A percentile compares a stretch with the other conserved stretches of the same genome.
Evolutionary conservation across 768 basidiomycete genomes (phyloP).

Genomic region (Russula earlei): DNA sequence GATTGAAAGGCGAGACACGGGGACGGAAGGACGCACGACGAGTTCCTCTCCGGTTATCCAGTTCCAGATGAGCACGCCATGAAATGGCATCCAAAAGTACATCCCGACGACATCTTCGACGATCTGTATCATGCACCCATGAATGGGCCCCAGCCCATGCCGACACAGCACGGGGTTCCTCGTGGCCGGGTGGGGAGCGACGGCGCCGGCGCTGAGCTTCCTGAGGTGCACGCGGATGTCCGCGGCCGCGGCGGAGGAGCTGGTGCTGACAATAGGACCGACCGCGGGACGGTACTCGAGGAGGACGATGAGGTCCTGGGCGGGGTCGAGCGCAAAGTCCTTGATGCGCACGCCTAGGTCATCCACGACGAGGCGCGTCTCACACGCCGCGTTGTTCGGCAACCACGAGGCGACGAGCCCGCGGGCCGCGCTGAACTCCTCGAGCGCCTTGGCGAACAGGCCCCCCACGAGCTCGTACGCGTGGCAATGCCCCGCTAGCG

Average conservation of each 20-base stretch:
- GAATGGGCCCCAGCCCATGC: conserved; percentile 21
- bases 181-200: conserved; percentile 36
- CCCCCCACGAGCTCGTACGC: conserved; percentile 58
- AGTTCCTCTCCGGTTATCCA: conserved; percentile 38
- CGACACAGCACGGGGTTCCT: conserved; percentile 23
- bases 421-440: conserved; percentile 17
- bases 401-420: conserved; percentile 24
- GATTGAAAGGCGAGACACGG: background rate
- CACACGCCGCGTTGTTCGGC: conserved; percentile 18
- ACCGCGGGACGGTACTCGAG: conserved; percentile 21
- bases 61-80: conserved; percentile 39
- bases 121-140: conserved; percentile 38
- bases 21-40: conserved; percentile 31
- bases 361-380: conserved; percentile 21
- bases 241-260: background rate
- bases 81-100: conserved; percentile 32
- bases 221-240: conserved; percentile 34
- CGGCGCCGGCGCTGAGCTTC: conserved; percentile 31
- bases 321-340: conserved; percentile 59
- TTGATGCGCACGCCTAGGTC: conserved; percentile 35
- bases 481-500: conserved; percentile 31
- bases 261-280: background rate
- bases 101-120: conserved; percentile 45
- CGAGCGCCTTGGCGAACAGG: conserved; percentile 32
- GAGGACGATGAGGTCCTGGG: conserved; percentile 48